Conservation (phyloP, 768 basidiomycete species). For the Macrolepiota albuminosa region DNA sequence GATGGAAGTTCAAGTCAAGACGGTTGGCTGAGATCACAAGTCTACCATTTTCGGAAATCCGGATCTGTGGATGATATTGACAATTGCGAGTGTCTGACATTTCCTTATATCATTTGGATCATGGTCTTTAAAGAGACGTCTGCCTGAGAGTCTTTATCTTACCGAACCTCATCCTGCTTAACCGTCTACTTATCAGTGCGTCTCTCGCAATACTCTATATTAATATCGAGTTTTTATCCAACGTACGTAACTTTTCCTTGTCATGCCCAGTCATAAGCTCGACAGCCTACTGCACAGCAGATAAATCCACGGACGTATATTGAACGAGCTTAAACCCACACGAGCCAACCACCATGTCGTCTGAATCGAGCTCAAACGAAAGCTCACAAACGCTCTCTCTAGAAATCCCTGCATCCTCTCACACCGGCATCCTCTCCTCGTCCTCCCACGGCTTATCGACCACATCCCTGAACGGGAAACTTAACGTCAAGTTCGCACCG, state of each 20-base stretch:
- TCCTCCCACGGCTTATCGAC: constrained; percentile 29
- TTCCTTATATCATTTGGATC: constrained; percentile 1
- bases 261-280: not conserved
- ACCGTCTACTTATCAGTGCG: not conserved
- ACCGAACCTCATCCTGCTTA: not conserved
- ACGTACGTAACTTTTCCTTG: not conserved
- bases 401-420: constrained; percentile 9
- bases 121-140: not conserved
- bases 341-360: constrained; percentile 8
- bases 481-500: constrained; percentile 55
- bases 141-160: not conserved
- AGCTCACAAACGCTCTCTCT: constrained; percentile 5
- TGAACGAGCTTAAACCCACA: not conserved
- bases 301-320: not conserved
- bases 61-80: not conserved
- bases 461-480: constrained; percentile 26
- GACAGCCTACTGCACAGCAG: not conserved
- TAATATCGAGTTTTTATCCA: not conserved
- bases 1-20: no score
- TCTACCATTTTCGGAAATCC: constrained; percentile 1
- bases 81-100: constrained; percentile 2
- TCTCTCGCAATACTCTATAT: not conserved
- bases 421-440: constrained; percentile 43
- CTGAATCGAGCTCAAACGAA: constrained; percentile 11
- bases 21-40: not conserved